Conservation (phyloP, 129 eudicot species). For the Helichrysum umbraculigerum region DNA sequence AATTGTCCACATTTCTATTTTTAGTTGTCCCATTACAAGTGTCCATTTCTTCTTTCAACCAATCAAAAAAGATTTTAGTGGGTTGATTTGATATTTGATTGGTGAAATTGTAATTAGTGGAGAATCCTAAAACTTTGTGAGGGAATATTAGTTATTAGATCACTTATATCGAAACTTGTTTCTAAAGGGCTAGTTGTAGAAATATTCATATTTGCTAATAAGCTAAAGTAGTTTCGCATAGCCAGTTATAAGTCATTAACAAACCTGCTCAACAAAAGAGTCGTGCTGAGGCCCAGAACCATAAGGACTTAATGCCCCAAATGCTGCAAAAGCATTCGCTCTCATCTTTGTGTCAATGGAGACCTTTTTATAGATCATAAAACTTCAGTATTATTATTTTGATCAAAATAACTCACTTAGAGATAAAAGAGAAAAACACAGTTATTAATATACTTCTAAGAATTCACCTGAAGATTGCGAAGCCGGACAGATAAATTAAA, state of each 20-base stretch:
- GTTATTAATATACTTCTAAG: neutral
- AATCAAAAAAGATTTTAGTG: too few species aligned
- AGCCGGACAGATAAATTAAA: slow-evolving; percentile 81
- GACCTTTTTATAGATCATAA: slow-evolving; percentile 46
- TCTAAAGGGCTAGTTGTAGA: neutral
- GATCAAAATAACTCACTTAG: neutral
- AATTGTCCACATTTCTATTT: too few species aligned
- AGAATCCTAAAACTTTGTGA: too few species aligned
- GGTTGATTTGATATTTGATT: too few species aligned
- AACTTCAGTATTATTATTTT: neutral
- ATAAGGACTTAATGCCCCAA: slow-evolving; percentile 74
- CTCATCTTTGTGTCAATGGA: slow-evolving; percentile 76
- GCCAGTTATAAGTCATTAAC: slow-evolving; percentile 15
- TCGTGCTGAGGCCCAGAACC: slow-evolving; percentile 63
- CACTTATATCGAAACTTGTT: neutral
- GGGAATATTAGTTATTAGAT: neutral
- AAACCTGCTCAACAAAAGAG: slow-evolving; percentile 94
- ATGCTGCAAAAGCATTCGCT: slow-evolving; percentile 89
- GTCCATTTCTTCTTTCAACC: too few species aligned
- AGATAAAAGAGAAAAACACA: neutral
- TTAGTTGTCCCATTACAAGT: too few species aligned
- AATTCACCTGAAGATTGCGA: slow-evolving; percentile 91
- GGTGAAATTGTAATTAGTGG: too few species aligned
- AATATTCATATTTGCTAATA: neutral
- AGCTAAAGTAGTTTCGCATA: slow-evolving; percentile 12